Evolutionary conservation across 805 yeast species (phyloP).

Genomic region (Lachancea sp.): DNA sequence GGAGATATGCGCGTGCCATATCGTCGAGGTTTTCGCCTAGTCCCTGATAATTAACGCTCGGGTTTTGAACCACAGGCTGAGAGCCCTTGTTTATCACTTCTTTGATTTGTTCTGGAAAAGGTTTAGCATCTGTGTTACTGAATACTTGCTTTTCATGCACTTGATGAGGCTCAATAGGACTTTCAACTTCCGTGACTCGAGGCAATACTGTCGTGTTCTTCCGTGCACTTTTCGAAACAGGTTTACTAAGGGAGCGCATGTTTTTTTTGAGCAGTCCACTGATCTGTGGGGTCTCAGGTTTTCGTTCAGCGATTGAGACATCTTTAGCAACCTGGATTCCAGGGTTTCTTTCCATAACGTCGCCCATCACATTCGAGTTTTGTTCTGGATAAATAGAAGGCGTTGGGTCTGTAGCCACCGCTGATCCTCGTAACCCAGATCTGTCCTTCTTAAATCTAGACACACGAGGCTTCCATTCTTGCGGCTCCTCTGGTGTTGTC

Average conservation of each 20-base stretch:
- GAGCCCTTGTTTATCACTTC: background rate
- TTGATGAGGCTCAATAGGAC: background rate
- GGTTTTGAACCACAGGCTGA: slow-evolving; percentile 13
- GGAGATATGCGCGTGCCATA: slow-evolving; percentile 55
- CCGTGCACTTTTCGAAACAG: background rate
- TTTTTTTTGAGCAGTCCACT: slow-evolving; percentile 1
- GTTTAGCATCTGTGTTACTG: slow-evolving; percentile 3
- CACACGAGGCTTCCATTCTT: slow-evolving; percentile 17
- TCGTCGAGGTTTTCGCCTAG: slow-evolving; percentile 44
- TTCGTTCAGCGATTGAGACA: too few species aligned
- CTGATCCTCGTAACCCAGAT: background rate
- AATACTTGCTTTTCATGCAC: background rate
- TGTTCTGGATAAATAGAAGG: background rate
- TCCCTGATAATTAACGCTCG: slow-evolving; percentile 36
- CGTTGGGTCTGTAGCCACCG: background rate
- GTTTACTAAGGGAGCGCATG: slow-evolving; percentile 3
- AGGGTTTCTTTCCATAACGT: background rate
- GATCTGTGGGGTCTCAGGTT: too few species aligned
- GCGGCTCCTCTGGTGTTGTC: slow-evolving; percentile 6
- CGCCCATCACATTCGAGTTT: background rate
- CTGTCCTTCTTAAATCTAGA: slow-evolving; percentile 30
- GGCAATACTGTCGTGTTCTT: background rate
- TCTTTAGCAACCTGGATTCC: background rate
- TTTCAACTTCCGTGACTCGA: background rate
- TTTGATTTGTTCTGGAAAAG: slow-evolving; percentile 4